A percentile compares a stretch with the other conserved stretches of the same genome.
Evolutionary conservation across 2,329 filamentous ascomycete genomes (phyloP).

Genomic region (Chalaropsis ovoidea): DNA sequence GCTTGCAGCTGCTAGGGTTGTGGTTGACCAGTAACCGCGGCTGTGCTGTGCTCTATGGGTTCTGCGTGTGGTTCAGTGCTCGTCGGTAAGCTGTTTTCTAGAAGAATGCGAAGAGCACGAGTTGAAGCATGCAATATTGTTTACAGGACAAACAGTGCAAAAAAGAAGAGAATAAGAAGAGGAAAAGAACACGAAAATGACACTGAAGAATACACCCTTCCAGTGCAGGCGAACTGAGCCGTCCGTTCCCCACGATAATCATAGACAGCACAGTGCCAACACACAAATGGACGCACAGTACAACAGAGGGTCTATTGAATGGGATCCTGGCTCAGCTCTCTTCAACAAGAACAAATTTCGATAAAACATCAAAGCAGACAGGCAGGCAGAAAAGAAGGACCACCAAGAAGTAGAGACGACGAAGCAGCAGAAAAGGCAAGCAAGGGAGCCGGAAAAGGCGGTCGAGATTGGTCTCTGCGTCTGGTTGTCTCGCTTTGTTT

Average conservation of each 20-base stretch:
- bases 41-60: not conserved
- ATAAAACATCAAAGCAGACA: slow-evolving; percentile 15
- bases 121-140: not conserved
- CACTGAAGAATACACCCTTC: too few species aligned
- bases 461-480: slow-evolving; percentile 4
- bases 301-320: not conserved
- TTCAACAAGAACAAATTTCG: slow-evolving; percentile 13
- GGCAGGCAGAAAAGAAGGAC: not conserved
- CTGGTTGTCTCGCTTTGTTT: not conserved
- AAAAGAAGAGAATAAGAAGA: not conserved
- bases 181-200: not conserved
- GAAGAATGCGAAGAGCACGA: not conserved
- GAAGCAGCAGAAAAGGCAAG: not conserved
- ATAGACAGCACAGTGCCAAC: not conserved
- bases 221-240: not conserved
- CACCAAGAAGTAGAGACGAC: not conserved
- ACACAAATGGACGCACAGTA: not conserved
- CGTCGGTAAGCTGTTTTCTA: too few species aligned
- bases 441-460: not conserved
- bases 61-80: too few species aligned
- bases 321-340: slow-evolving; percentile 13
- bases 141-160: not conserved
- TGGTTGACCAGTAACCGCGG: not conserved
- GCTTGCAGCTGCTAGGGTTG: not conserved
- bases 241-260: not conserved